Percentiles rank a stretch among this genome's conserved stretches.
Evolutionary conservation across 345 rosid species (phyloP).

Genomic region (Melaleuca quinquenervia): DNA sequence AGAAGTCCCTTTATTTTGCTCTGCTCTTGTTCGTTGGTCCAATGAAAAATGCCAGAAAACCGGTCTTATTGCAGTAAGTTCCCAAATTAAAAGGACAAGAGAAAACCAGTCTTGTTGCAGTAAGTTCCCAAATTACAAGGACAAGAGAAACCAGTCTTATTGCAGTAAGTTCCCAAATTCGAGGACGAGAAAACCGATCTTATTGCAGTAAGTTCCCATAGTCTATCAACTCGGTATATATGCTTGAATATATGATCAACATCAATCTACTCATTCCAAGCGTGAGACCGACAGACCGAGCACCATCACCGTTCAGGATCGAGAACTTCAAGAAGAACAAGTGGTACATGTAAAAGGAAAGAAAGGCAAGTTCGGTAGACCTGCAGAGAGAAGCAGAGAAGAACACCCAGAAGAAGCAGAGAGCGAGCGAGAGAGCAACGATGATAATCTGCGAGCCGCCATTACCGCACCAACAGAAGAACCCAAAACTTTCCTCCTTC

Average conservation of each 20-base stretch:
- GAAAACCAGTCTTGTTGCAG: too few species aligned
- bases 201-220: neutral
- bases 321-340: neutral
- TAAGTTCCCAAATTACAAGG: neutral
- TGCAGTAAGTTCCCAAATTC: neutral
- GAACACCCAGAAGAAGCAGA: neutral
- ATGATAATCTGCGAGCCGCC: constrained; percentile 27
- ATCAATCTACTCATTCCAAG: neutral
- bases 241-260: neutral
- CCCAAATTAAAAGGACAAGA: too few species aligned
- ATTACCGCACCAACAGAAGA: neutral
- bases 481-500: neutral
- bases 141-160: neutral
- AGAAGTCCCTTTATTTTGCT: neutral
- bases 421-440: constrained; percentile 38
- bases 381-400: neutral
- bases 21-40: neutral
- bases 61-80: neutral
- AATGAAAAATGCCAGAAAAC: neutral
- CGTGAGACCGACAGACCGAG: neutral
- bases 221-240: neutral
- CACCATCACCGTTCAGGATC: neutral
- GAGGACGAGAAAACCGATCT: too few species aligned
- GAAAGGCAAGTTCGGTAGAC: neutral
- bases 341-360: neutral